A percentile compares a stretch with the other conserved stretches of the same genome.
Conservation (phyloP, 805 yeast genomes). For the Starmera pachycereana region DNA sequence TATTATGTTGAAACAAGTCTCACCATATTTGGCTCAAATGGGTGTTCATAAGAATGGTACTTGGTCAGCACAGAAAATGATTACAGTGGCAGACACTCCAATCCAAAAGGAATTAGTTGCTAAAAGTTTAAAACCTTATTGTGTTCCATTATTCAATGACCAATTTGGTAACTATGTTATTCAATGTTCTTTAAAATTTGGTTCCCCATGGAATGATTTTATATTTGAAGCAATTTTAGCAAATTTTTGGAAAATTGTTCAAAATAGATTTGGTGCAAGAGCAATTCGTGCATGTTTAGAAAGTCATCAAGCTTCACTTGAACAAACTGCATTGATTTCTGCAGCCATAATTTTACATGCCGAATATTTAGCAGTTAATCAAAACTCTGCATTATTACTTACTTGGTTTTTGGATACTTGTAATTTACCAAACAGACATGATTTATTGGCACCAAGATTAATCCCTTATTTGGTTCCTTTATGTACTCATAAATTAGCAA, state of each 20-base stretch:
- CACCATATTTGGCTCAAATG: constrained; percentile 78
- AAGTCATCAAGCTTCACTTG: constrained; percentile 54
- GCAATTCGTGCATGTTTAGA: constrained; percentile 92
- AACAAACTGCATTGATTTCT: constrained; percentile 63
- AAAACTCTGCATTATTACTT: constrained; percentile 79
- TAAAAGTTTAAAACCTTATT: constrained; percentile 63
- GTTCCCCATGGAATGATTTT: constrained; percentile 80
- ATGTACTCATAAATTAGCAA: constrained; percentile 77
- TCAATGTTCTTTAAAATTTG: constrained; percentile 88
- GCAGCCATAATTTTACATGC: constrained; percentile 71
- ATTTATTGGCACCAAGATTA: constrained; percentile 51
- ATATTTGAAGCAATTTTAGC: constrained; percentile 76
- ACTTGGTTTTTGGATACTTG: constrained; percentile 94
- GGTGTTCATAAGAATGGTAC: constrained; percentile 97
- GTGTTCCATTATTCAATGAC: constrained; percentile 81
- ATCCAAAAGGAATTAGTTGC: constrained; percentile 59
- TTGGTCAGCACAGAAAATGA: constrained; percentile 97
- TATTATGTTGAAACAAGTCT: constrained; percentile 67
- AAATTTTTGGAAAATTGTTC: constrained; percentile 70
- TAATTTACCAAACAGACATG: constrained; percentile 51
- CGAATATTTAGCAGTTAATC: constrained; percentile 68
- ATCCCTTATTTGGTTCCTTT: constrained; percentile 51
- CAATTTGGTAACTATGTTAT: constrained; percentile 96
- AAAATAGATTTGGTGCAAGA: constrained; percentile 89
- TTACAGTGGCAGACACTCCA: constrained; percentile 57